These are phyloP conservation scores for Ceratobasidium sp. DNA, from an alignment of 1,284 basidiomycete species.

Conservation along the genomic window DNA sequence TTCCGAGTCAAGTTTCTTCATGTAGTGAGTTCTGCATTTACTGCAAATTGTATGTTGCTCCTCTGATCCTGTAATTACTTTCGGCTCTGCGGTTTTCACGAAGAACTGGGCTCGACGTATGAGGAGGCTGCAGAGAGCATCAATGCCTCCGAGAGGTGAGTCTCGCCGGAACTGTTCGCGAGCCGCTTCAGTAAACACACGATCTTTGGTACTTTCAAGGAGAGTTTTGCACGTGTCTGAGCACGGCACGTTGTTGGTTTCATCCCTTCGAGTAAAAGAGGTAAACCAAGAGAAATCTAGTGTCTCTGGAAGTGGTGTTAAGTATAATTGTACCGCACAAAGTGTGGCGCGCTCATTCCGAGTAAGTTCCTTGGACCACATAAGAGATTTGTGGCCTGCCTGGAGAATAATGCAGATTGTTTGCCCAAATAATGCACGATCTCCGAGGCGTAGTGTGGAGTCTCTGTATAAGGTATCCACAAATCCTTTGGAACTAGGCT, in stretches of 20 bases:
- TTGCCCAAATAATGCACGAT: not conserved
- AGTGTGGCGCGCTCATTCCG: conserved; percentile 17
- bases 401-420: conserved; percentile 16
- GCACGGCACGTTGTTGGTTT: not conserved
- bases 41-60: too few relatives aligned
- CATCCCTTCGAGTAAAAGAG: too few relatives aligned
- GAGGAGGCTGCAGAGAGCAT: too few relatives aligned
- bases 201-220: too few relatives aligned
- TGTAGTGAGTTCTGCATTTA: too few relatives aligned
- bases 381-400: not conserved
- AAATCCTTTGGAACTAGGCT: not conserved
- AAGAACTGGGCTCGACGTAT: too few relatives aligned
- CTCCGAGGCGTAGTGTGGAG: not conserved
- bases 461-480: conserved; percentile 7
- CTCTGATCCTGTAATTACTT: too few relatives aligned
- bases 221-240: not conserved
- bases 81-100: too few relatives aligned
- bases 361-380: not conserved
- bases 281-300: not conserved
- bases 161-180: too few relatives aligned
- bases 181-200: too few relatives aligned
- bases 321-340: not conserved
- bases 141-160: too few relatives aligned
- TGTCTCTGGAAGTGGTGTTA: not conserved
- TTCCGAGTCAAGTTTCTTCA: too few relatives aligned